Base-by-base conservation (phyloP, 2,329 filamentous ascomycete genomes). In the Sporothrix dimorphospora region DNA sequence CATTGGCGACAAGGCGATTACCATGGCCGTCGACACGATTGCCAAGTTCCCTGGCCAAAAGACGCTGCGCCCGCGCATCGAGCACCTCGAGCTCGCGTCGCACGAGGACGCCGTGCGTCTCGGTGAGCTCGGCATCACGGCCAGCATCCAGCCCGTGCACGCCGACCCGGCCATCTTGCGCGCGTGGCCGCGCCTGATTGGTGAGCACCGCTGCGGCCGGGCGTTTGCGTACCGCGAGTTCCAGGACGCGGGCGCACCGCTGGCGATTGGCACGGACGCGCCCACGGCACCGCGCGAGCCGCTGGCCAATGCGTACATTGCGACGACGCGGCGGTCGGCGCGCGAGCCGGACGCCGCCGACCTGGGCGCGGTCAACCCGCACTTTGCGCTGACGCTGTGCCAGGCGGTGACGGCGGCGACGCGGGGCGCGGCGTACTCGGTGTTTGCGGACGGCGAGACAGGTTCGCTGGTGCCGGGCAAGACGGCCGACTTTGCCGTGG, bases 211-310 rank as follows among this genome's bases (percentile, higher is more conserved):
- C 1, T 87, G 88, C 79, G 82, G 82, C 68, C 82, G 88, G 16
- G 88, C 88, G 0, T 91, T 91, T 76, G 87, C 89, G 0, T 91
- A 91, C 78, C 83, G 84, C 55, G 88, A 91, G 63, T 89, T 91
- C 74, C 82, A 83, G 1, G 85, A 87, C 57, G 81, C 81, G 0
- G 87, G 87, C 1, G 87, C 88, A 0, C 77, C 81, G 1, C 78
- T 91, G 0, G 88, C 88, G 0, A 82, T 91, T 12, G 89, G 89
- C 0, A 86, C 84, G 2, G 89, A 91, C 74, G 83, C 87, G 0
- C 88, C 88, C 0, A 90, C 88, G 0, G 88, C 89, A 1, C 86
- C 87, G 1, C 84, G 87, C 75, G 77, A 81, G 1, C 83, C 87
- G 8, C 79, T 89, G 57, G 82, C 81, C 2, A 90, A 90, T 72